Conservation (phyloP, 1,284 basidiomycete genomes). For the Microbotryum violaceum region DNA sequence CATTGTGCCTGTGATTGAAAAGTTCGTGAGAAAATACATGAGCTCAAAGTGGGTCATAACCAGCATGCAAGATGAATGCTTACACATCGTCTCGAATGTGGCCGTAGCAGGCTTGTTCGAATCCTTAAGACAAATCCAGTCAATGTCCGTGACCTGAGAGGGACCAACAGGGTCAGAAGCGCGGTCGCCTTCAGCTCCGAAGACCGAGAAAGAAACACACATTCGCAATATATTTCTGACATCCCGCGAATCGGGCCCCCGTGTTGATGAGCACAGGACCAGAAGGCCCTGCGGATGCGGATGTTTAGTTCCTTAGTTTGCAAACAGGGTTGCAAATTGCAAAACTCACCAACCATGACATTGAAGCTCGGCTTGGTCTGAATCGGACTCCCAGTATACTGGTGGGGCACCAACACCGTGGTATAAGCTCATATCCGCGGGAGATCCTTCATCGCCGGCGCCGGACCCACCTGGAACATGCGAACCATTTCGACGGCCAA, state of each 20-base stretch:
- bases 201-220: constrained; percentile 27
- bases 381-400: constrained; percentile 38
- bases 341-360: constrained; percentile 55
- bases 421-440: background rate
- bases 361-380: constrained; percentile 63
- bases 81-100: constrained; percentile 27
- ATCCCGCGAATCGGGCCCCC: constrained; percentile 80
- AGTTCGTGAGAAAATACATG: constrained; percentile 48
- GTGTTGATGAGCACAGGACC: constrained; percentile 74
- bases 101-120: constrained; percentile 40
- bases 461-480: constrained; percentile 41
- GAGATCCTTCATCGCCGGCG: background rate
- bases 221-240: constrained; percentile 58
- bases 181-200: background rate
- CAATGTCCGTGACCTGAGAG: constrained; percentile 34
- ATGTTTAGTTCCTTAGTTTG: background rate
- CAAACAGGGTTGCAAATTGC: background rate
- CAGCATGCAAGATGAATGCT: background rate
- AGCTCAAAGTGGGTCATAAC: constrained; percentile 46
- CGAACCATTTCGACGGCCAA: constrained; percentile 39
- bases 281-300: constrained; percentile 57
- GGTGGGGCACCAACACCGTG: constrained; percentile 5
- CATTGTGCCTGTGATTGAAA: constrained; percentile 61
- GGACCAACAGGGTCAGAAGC: constrained; percentile 31
- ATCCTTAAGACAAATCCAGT: constrained; percentile 58